Conservation (phyloP, 768 basidiomycete species). For the Pleurotus sapidus region DNA sequence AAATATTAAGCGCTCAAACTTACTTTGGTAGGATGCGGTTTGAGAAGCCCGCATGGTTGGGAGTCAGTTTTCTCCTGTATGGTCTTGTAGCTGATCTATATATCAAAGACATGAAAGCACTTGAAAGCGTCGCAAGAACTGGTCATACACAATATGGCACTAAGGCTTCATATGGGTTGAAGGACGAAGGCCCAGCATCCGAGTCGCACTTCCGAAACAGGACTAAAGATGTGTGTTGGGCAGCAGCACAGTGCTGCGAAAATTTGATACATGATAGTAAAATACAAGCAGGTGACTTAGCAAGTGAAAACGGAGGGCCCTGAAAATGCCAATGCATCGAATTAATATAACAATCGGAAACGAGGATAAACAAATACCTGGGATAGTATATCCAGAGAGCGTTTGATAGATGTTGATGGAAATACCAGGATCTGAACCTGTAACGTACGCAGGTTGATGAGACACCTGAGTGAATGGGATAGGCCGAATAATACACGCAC, state of each 20-base stretch:
- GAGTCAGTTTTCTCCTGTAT: too few relatives aligned
- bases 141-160: background rate
- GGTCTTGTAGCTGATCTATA: too few relatives aligned
- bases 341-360: background rate
- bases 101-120: too few relatives aligned
- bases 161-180: too few relatives aligned
- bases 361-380: constrained; percentile 21
- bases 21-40: too few relatives aligned
- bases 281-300: background rate
- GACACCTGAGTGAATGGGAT: background rate
- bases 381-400: constrained; percentile 36
- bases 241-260: too few relatives aligned
- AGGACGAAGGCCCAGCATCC: too few relatives aligned
- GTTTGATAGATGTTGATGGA: constrained; percentile 39
- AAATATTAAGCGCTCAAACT: too few relatives aligned
- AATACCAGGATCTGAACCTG: constrained; percentile 44
- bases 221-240: too few relatives aligned
- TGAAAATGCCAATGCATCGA: background rate
- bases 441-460: background rate
- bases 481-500: constrained; percentile 24
- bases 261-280: too few relatives aligned
- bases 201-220: too few relatives aligned
- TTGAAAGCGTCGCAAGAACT: background rate
- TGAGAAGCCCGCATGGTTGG: too few relatives aligned
- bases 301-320: constrained; percentile 4